Conservation (phyloP, 208 protist genomes). For the Acanthamoeba polyphaga region DNA sequence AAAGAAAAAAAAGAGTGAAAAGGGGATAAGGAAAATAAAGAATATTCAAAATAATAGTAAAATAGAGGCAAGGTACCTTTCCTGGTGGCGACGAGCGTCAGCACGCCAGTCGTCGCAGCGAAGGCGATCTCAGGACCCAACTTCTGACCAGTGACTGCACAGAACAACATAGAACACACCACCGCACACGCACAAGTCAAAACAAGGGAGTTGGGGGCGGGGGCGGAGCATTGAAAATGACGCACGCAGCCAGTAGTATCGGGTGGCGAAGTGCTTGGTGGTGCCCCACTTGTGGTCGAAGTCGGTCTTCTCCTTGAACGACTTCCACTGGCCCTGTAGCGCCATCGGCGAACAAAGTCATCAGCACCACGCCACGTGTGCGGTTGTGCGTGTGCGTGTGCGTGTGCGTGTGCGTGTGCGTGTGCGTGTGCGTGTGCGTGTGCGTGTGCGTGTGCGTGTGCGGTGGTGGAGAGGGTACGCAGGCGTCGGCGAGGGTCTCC, state of each 20-base stretch:
- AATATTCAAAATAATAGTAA: too few relatives aligned
- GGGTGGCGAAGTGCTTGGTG: constrained; percentile 6
- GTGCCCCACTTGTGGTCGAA: constrained; percentile 2
- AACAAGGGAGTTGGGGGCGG: too few relatives aligned
- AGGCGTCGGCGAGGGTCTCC: constrained; percentile 1
- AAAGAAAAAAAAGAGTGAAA: background rate
- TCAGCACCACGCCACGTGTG: background rate
- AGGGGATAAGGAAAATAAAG: background rate
- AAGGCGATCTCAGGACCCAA: constrained; percentile 16
- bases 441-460: background rate
- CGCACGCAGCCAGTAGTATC: constrained; percentile 33
- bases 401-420: too few relatives aligned
- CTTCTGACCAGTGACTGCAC: background rate
- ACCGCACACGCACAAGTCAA: background rate
- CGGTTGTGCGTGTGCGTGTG: background rate
- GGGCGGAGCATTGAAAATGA: background rate
- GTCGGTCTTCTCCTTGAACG: constrained; percentile 11
- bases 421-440: too few relatives aligned
- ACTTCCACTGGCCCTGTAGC: background rate
- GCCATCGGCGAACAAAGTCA: background rate
- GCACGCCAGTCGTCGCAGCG: background rate
- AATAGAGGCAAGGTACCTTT: background rate
- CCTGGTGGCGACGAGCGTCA: background rate
- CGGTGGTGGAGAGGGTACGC: background rate
- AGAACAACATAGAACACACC: background rate